Conservation (phyloP, 2,329 filamentous ascomycete species). For the Diaporthe amygdali region DNA sequence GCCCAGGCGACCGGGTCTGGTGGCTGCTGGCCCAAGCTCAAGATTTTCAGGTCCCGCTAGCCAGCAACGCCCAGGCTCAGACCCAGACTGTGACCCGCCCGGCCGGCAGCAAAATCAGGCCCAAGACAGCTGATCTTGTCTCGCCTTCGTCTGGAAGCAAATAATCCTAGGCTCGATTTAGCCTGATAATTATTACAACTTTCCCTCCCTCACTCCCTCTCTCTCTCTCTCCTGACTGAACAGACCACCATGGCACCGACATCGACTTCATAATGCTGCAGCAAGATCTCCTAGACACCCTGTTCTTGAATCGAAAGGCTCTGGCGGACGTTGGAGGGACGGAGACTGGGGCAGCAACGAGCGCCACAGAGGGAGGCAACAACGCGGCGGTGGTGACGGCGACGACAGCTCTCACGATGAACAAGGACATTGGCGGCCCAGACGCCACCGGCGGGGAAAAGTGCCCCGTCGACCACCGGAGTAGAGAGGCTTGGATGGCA, state of each 20-base stretch:
- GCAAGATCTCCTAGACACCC: conserved; percentile 24
- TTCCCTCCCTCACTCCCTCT: background rate
- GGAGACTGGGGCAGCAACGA: background rate
- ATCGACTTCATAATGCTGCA: conserved; percentile 19
- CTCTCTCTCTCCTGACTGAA: background rate
- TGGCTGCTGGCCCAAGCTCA: conserved; percentile 21
- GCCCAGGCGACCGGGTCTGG: conserved; percentile 17
- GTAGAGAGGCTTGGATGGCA: conserved; percentile 84
- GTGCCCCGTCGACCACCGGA: conserved; percentile 91
- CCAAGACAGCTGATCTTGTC: background rate
- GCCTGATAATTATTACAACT: background rate
- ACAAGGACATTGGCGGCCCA: background rate
- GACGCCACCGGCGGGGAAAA: conserved; percentile 40
- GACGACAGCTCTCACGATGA: background rate
- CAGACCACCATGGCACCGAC: conserved; percentile 13
- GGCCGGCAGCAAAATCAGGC: conserved; percentile 11
- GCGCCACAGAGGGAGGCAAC: background rate
- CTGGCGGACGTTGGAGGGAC: conserved; percentile 20
- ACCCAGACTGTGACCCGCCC: background rate
- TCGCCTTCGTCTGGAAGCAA: background rate
- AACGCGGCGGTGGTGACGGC: background rate
- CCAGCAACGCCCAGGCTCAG: background rate
- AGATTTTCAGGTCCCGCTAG: conserved; percentile 5
- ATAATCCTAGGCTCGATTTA: background rate
- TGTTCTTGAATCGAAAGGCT: conserved; percentile 24